Evolutionary conservation across 1,284 basidiomycete genomes (phyloP), one percentile per base, ranked within the genome.

Genomic region (Austropuccinia psidii): DNA sequence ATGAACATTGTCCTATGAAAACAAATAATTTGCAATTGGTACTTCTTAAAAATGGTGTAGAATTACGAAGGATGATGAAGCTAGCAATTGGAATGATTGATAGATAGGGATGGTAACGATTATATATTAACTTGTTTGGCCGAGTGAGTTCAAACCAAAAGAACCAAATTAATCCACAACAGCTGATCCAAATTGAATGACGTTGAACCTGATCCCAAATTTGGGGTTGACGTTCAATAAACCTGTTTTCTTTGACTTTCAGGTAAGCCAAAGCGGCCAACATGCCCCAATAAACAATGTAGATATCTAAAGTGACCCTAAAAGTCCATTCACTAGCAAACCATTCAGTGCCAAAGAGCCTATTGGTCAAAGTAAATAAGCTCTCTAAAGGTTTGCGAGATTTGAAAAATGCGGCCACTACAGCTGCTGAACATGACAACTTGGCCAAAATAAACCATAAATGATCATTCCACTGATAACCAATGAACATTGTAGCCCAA

Each of bases 271-370:
- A 82, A 0, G 91, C 87, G 29, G 86, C 82, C 76, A 92, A 81
- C 90, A 93, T 92, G 52, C 92, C 91, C 47, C 85, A 84, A 82
- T 91, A 93, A 37, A 91, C 90, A 77, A 93, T 89, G 84, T 87
- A 93, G 57, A 91, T 84, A 82, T 94, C 92, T 75, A 94, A 86
- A 24, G 85, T 88, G 76, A 92, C 88, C 50, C 91, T 87, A 85
- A 94, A 94, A 1, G 84, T 83, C 90, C 90, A 93, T 82, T 94
- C 91, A 31, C 82, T 84, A 5, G 90, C 88, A 3, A 88, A 89
- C 91, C 91, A 94, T 55, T 85, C 84, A 75, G 93, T 91, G 64
- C 83, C 84, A 82, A 87, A 91, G 39, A 90, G 79, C 24, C 82
- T 82, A 76, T 85, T 84, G 73, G 93, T 83, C 75, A 89, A 77